These are phyloP conservation scores for Aquilaria agallochum DNA, from an alignment of 441 rosid genomes.

Conservation along the genomic window DNA sequence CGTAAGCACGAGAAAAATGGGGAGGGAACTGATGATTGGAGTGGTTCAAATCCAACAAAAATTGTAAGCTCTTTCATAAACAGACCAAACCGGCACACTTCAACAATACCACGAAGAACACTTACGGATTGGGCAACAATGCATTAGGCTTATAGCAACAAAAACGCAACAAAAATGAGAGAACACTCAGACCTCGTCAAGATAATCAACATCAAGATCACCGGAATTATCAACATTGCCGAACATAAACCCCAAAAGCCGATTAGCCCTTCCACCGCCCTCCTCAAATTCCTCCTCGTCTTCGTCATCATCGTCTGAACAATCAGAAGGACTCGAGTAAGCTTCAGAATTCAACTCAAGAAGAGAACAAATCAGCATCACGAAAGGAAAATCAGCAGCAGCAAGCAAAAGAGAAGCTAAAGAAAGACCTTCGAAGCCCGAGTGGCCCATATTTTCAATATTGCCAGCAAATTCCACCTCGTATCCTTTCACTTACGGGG, in stretches of 20 bases:
- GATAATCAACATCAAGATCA: slow-evolving; percentile 96
- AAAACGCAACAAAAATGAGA: slow-evolving; percentile 8
- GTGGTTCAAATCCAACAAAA: too few relatives aligned
- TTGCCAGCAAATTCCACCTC: slow-evolving; percentile 1
- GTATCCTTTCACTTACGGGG: neutral
- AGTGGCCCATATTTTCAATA: slow-evolving; percentile 13
- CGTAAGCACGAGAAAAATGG: too few relatives aligned
- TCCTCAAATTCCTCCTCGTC: slow-evolving; percentile 84
- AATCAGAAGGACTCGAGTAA: slow-evolving; percentile 12
- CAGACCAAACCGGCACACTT: too few relatives aligned
- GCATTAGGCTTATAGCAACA: slow-evolving; percentile 7
- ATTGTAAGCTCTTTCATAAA: too few relatives aligned
- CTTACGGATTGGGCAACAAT: too few relatives aligned
- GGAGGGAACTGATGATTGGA: too few relatives aligned
- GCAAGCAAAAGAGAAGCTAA: neutral
- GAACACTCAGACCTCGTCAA: slow-evolving; percentile 67
- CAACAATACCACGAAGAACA: too few relatives aligned
- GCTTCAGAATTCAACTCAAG: slow-evolving; percentile 7
- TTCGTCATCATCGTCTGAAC: slow-evolving; percentile 82
- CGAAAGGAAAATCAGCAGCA: neutral
- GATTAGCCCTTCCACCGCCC: slow-evolving; percentile 51
- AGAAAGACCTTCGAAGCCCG: slow-evolving; percentile 14
- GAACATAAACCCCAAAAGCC: slow-evolving; percentile 85
- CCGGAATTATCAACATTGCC: slow-evolving; percentile 96
- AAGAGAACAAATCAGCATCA: neutral